Evolutionary conservation across 2,329 filamentous ascomycete species (phyloP), one percentile per base, ranked within the genome.

Genomic region (Pezizomycotina sp.): DNA sequence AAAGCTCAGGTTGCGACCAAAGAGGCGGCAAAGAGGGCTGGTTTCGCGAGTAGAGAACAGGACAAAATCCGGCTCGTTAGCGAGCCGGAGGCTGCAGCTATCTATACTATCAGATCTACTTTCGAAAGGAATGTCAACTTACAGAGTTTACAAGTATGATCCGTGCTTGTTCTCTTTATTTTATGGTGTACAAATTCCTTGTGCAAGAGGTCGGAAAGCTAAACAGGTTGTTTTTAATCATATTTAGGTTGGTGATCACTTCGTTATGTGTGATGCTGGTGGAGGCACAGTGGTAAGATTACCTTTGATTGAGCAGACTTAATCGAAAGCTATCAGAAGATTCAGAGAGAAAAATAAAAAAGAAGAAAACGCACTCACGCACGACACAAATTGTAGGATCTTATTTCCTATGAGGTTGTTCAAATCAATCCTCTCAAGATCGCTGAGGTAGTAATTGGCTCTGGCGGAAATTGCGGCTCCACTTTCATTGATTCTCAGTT

Each of bases 391-490:
- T 33, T 34, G 15, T 25, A 43, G 35, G 66, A 69, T 48, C 53
- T 69, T 13, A 67, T 69, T 38, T 64, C 62, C 5, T 86, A 86
- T 56, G 77, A 78, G 48, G 79, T 86, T 42, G 75, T 76, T 31
- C 78, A 77, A 2, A 56, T 82, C 3, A 70, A 71, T 32, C 79
- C 80, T 0, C 59, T 86, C 4, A 65, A 70, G 12, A 75, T 86
- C 0, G 77, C 84, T 49, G 79, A 86, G 53, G 81, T 75, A 1
- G 79, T 77, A 1, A 76, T 84, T 0, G 80, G 80, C 10, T 82
- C 77, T 0, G 79, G 80, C 10, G 78, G 75, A 0, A 60, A 84
- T 0, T 84, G 78, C 47, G 78, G 78, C 5, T 81, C 75, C 44
- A 77, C 77, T 0, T 82, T 84, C 44, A 60, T 84, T n/a, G 50